Evolutionary conservation across 495 filamentous ascomycete species (phyloP).

Genomic region (Cetradonia linearis): DNA sequence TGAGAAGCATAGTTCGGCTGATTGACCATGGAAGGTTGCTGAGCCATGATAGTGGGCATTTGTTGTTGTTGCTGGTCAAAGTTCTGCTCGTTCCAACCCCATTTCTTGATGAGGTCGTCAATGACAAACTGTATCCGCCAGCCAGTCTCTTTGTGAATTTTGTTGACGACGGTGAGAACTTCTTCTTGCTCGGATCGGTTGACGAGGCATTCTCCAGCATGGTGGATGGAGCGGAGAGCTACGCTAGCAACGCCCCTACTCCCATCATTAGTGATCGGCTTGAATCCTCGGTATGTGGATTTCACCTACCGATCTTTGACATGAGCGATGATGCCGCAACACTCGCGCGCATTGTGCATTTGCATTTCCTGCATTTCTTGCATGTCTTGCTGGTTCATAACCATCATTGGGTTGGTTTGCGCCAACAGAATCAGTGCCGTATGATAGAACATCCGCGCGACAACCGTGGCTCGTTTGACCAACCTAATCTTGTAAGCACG

Average conservation of each 20-base stretch:
- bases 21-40: constrained; percentile 11
- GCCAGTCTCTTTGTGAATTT: constrained; percentile 64
- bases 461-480: constrained; percentile 66
- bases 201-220: constrained; percentile 66
- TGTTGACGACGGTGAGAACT: constrained; percentile 64
- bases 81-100: constrained; percentile 59
- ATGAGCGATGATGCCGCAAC: constrained; percentile 82
- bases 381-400: constrained; percentile 39
- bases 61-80: constrained; percentile 27
- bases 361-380: constrained; percentile 58
- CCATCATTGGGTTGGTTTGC: constrained; percentile 58
- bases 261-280: constrained; percentile 37
- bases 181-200: constrained; percentile 69
- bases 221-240: constrained; percentile 64
- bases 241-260: constrained; percentile 62
- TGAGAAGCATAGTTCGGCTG: constrained; percentile 18
- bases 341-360: constrained; percentile 61
- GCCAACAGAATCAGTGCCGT: constrained; percentile 71
- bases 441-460: constrained; percentile 87
- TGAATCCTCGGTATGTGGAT: neutral
- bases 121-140: constrained; percentile 64
- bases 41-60: constrained; percentile 23
- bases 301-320: constrained; percentile 56
- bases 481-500: constrained; percentile 43
- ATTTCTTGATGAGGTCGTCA: constrained; percentile 58